Conservation (phyloP, 2,329 filamentous ascomycete genomes). For the Penicillium digitatum region DNA sequence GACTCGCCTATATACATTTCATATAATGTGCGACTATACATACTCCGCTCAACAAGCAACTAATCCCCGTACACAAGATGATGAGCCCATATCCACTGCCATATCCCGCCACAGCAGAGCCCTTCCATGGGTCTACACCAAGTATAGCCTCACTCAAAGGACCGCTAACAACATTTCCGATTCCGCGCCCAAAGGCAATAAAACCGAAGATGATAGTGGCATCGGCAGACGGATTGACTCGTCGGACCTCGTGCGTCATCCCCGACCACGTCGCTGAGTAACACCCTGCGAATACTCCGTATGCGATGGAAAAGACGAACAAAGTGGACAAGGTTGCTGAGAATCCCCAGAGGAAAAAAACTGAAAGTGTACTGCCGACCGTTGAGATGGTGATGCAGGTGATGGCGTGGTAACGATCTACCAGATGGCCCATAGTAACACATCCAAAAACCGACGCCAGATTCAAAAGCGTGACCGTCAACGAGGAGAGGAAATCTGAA, state of each 20-base stretch:
- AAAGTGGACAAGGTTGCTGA: slow-evolving; percentile 42
- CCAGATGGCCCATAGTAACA: slow-evolving; percentile 35
- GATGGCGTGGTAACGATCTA: slow-evolving; percentile 41
- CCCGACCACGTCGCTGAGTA: slow-evolving; percentile 46
- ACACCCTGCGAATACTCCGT: slow-evolving; percentile 46
- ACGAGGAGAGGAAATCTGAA: slow-evolving; percentile 22
- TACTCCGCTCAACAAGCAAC: slow-evolving; percentile 24
- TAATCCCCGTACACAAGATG: slow-evolving; percentile 30
- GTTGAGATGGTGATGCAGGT: slow-evolving; percentile 44
- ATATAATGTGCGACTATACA: slow-evolving; percentile 23
- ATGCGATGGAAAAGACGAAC: slow-evolving; percentile 41
- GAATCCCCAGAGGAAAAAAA: slow-evolving; percentile 49
- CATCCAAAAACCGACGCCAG: slow-evolving; percentile 32
- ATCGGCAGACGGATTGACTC: slow-evolving; percentile 38
- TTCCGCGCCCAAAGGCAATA: slow-evolving; percentile 48
- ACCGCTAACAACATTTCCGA: slow-evolving; percentile 51
- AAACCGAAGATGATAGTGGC: slow-evolving; percentile 49
- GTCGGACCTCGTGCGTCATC: slow-evolving; percentile 43
- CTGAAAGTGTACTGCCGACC: slow-evolving; percentile 38
- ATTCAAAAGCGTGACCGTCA: slow-evolving; percentile 34
- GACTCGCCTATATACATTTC: slow-evolving; percentile 15
- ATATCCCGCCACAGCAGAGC: slow-evolving; percentile 20
- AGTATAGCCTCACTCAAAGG: slow-evolving; percentile 48
- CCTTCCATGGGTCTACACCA: slow-evolving; percentile 15
- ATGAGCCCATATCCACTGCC: slow-evolving; percentile 28